Evolutionary conservation across 176 grass and related monocot species (phyloP).

Genomic region (Oryza brachyantha): DNA sequence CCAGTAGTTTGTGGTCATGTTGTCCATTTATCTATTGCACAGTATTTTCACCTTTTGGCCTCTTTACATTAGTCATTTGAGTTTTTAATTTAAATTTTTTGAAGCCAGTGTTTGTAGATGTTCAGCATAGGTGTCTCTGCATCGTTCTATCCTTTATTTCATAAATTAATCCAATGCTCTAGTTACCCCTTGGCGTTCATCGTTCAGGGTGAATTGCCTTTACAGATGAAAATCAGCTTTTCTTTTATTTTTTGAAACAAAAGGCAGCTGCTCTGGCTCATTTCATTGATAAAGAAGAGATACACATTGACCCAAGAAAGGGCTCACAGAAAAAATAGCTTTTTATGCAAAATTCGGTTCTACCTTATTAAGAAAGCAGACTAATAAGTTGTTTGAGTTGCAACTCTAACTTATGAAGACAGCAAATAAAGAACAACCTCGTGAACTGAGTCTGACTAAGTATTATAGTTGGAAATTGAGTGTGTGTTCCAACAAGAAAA

Average conservation of each 20-base stretch:
- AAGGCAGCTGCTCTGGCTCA: too few species aligned
- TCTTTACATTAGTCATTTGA: neutral
- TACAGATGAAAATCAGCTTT: neutral
- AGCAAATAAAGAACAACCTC: neutral
- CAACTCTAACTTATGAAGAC: too few species aligned
- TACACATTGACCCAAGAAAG: too few species aligned
- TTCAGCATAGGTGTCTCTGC: neutral
- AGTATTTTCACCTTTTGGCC: neutral
- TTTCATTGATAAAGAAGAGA: too few species aligned
- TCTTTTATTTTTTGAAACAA: too few species aligned
- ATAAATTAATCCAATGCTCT: neutral
- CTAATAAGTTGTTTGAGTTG: too few species aligned
- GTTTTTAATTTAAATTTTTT: neutral
- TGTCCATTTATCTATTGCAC: neutral
- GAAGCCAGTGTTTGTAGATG: neutral
- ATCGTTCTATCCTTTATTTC: neutral
- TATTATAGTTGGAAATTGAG: neutral
- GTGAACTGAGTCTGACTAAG: neutral
- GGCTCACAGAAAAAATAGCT: neutral
- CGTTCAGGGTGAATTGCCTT: neutral
- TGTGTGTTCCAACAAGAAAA: neutral
- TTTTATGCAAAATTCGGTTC: too few species aligned
- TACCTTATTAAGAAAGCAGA: too few species aligned
- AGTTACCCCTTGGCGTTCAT: neutral
- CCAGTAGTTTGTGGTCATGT: neutral